Base-by-base conservation (phyloP, 2,329 filamentous ascomycete genomes). In the Eutypella sp. region DNA sequence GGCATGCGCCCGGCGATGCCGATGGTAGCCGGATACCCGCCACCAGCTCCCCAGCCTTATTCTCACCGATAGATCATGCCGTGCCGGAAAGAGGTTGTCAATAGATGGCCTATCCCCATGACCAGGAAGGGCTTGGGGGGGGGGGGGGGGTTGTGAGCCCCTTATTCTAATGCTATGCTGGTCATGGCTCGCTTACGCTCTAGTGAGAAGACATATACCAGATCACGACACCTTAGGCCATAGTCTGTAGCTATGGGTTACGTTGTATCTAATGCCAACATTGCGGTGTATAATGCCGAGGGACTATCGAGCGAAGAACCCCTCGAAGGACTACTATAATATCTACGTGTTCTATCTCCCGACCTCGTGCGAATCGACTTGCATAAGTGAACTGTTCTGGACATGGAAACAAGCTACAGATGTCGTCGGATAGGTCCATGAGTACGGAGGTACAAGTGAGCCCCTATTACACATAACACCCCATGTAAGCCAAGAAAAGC, bases 21-120 rank as follows among this genome's bases (percentile, higher is more conserved):
- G 3, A 64, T 69, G 53, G 55, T 66, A 51, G 51, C 67, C 20
- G 65, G 65, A 24, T 73, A 70, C 40, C 54, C 56, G 46, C 59
- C 68, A 3, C 62, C 63, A 27, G 65, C 66, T 57, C 55, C 60
- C 36, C 60, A 62, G 13, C 50, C 54, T 9, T 73, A 66, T 45
- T 60, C 63, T 36, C 58, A 59, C 49, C 59, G 49, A 59, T 43
- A 23, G n/a, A n/a, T n/a, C n/a, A n/a, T n/a, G n/a, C 27, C 22
- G 36, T 42, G 15, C 31, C 18, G 36, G 34, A 29, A 47, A 29
- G 38, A 44, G 24, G 22, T 29, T 41, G 27, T 36, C 27, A 22
- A 44, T 43, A 16, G 44, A 38, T 45, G 41, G 19, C 23, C 11
- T 16, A 43, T 22, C 11, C 15, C 39, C 22, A 47, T 40, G 39